Conservation (phyloP, 202 grass and related monocot genomes). For the Zoysia matrella region DNA sequence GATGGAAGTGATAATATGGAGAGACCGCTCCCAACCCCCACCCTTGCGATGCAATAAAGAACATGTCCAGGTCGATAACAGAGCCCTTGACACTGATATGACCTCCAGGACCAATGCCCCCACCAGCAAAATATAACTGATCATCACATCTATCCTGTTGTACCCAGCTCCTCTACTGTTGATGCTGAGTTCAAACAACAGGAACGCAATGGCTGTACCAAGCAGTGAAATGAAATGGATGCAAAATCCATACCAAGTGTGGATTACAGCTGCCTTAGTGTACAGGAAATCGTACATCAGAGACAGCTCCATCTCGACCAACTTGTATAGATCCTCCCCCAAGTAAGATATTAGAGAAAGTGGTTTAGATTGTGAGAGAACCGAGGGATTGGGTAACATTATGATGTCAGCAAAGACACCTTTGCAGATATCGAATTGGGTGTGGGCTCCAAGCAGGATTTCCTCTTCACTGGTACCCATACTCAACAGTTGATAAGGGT, state of each 20-base stretch:
- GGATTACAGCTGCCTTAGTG: slow-evolving; percentile 55
- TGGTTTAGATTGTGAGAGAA: slow-evolving; percentile 13
- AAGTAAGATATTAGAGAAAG: slow-evolving; percentile 32
- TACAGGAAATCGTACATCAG: slow-evolving; percentile 65
- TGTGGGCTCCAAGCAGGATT: slow-evolving; percentile 42
- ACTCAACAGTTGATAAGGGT: slow-evolving; percentile 18
- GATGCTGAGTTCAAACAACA: slow-evolving; percentile 46
- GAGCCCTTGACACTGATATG: slow-evolving; percentile 38
- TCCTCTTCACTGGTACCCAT: slow-evolving; percentile 32
- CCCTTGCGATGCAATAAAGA: slow-evolving; percentile 14
- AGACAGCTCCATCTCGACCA: slow-evolving; percentile 57
- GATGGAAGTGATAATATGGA: slow-evolving; percentile 18
- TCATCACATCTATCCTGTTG: slow-evolving; percentile 36
- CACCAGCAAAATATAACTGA: slow-evolving; percentile 57
- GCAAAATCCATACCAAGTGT: slow-evolving; percentile 46
- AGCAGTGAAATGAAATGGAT: slow-evolving; percentile 36
- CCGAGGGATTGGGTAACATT: slow-evolving; percentile 17
- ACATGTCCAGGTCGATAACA: slow-evolving; percentile 51
- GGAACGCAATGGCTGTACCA: slow-evolving; percentile 12
- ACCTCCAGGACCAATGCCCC: slow-evolving; percentile 52
- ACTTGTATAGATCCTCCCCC: slow-evolving; percentile 37
- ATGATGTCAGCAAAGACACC: slow-evolving; percentile 49
- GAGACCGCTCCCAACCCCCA: slow-evolving; percentile 11
- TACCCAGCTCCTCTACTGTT: slow-evolving; percentile 14
- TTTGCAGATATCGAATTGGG: slow-evolving; percentile 51